phyloP scores from a whole-genome alignment of 2,329 filamentous ascomycete species.

The Metarhizium album region DNA sequence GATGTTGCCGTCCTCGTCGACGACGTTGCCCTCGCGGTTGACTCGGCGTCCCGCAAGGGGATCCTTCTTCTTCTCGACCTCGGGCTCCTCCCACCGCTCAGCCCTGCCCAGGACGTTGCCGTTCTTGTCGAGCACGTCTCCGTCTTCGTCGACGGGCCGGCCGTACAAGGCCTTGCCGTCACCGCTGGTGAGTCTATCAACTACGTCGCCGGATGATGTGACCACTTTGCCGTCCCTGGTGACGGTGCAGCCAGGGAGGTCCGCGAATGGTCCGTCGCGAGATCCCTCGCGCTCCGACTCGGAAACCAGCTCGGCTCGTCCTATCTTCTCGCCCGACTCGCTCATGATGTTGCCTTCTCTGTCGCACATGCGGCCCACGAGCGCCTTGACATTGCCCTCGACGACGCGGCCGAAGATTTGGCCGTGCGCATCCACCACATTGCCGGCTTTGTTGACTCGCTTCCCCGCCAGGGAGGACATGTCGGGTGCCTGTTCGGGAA shows the following conservation, averaged over 20 bases:
- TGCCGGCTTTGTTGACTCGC: slow-evolving; percentile 60
- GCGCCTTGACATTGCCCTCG: slow-evolving; percentile 52
- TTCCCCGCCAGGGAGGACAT: slow-evolving; percentile 57
- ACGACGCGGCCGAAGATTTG: slow-evolving; percentile 53
- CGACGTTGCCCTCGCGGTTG: slow-evolving; percentile 48
- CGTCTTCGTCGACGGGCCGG: slow-evolving; percentile 68
- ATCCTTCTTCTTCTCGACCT: slow-evolving; percentile 40
- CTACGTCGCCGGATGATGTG: slow-evolving; percentile 55
- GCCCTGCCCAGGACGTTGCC: slow-evolving; percentile 47
- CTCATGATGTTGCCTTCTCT: slow-evolving; percentile 62
- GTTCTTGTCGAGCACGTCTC: slow-evolving; percentile 71
- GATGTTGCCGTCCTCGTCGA: slow-evolving; percentile 47
- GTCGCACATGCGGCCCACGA: slow-evolving; percentile 60
- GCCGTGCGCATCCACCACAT: slow-evolving; percentile 43
- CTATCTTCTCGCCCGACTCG: slow-evolving; percentile 61
- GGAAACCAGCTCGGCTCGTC: slow-evolving; percentile 55
- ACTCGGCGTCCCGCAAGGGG: slow-evolving; percentile 43
- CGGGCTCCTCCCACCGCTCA: slow-evolving; percentile 48
- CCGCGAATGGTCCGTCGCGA: slow-evolving; percentile 59
- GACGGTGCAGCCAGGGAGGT: slow-evolving; percentile 53
- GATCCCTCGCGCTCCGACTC: slow-evolving; percentile 52
- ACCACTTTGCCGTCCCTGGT: slow-evolving; percentile 59
- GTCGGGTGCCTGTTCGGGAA: slow-evolving; percentile 44
- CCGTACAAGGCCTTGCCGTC: slow-evolving; percentile 64
- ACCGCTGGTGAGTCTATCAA: slow-evolving; percentile 61